Evolutionary conservation across 148 eudicot species (phyloP).

Genomic region (Cornus kousa): DNA sequence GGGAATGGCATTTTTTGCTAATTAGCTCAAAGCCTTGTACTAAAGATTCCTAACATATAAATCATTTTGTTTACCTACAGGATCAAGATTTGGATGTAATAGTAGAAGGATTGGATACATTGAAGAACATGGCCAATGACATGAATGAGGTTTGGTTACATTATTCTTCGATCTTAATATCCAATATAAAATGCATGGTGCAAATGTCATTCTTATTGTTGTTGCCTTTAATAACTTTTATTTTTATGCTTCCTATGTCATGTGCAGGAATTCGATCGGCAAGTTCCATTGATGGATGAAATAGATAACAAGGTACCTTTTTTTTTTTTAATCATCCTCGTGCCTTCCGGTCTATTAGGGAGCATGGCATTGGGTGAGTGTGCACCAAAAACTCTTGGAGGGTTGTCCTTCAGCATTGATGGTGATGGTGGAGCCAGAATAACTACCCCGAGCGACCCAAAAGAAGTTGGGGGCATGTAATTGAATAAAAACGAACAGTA

Average conservation of each 20-base stretch:
- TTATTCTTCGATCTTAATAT: not conserved
- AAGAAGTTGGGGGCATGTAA: not conserved
- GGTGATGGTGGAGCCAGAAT: not conserved
- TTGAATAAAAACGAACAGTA: no score
- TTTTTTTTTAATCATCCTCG: not conserved
- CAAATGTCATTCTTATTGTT: not conserved
- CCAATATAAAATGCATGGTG: not conserved
- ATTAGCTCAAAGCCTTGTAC: not conserved
- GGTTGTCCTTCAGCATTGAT: not conserved
- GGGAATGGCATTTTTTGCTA: not conserved
- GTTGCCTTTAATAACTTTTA: not conserved
- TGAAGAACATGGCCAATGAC: conserved; percentile 60
- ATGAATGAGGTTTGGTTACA: conserved; percentile 52
- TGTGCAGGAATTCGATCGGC: conserved; percentile 59
- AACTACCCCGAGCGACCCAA: not conserved
- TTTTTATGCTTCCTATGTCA: not conserved
- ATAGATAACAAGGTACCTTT: conserved; percentile 50
- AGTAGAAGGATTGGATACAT: conserved; percentile 58
- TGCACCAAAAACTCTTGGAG: not conserved
- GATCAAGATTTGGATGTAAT: conserved; percentile 66
- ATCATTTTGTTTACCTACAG: conserved; percentile 23
- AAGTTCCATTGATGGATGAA: conserved; percentile 60
- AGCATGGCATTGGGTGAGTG: not conserved
- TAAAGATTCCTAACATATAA: not conserved
- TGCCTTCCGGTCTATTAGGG: not conserved